Base-by-base conservation (phyloP, 2,329 filamentous ascomycete species). In the Neonectria hederae region DNA sequence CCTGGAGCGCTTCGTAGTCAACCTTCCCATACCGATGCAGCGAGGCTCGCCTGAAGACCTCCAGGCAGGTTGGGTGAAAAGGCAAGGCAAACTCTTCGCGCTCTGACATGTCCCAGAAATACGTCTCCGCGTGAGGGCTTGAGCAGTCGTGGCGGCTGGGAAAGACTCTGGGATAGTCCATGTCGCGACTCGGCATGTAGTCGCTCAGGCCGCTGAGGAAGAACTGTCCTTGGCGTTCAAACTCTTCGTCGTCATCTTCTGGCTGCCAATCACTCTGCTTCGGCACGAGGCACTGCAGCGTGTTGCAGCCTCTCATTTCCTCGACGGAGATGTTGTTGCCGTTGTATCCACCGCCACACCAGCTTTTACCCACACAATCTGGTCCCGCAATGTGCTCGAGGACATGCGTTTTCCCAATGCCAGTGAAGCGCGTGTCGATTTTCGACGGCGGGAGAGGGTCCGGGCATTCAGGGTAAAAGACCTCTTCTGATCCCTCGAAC, bases 1-100 rank as follows among this genome's bases (percentile, higher is more conserved):
- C 38, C n/a, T 5, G 8, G n/a, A 42, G 38, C 1, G 66, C 65
- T 1, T 67, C 48, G 0, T 75, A 10, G 28, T 73, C 73, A 2
- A 76, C 54, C 0, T 22, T 48, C 0, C 68, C 61, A 24, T 57
- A 52, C 2, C 69, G 64, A 6, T 35, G 21, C 3, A 71, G 24
- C 1, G 66, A 72, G 0, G 68, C 75, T n/a, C 73, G 54, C 32
- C 73, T 75, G 49, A 70, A 77, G 1, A 77, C 54, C 52, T 77
- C 75, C 1, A 77, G 57, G 46, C 75, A 77, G 0, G 72, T 64
- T 0, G 75, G 70, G 8, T 77, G 75, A 14, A 77, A 76, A 1
- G 75, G 73, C 52, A 77, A 68, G 0, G 57, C 55, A 2, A 56
- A 60, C 0, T 64, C 54, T 1, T 61, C 30, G 1, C 42, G 0